Percentiles rank a stretch among this genome's conserved stretches.
Evolutionary conservation across 73 alveolate genomes (phyloP).

Genomic region (Paramecium primaurelia): DNA sequence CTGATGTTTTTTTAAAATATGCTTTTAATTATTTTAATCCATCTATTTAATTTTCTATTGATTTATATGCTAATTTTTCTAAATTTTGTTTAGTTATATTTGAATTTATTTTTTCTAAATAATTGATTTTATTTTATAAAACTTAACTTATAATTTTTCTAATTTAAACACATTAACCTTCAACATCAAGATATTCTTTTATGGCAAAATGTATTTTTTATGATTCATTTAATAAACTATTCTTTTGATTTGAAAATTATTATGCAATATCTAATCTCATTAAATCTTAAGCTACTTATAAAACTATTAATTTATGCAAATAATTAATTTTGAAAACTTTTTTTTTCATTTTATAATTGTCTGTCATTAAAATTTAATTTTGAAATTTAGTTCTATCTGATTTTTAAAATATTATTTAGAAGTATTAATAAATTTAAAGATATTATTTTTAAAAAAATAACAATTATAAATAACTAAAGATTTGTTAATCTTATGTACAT

Average conservation of each 20-base stretch:
- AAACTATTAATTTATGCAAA: neutral
- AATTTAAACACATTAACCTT: neutral
- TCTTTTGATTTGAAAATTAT: neutral
- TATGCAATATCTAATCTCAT: neutral
- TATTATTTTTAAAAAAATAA: neutral
- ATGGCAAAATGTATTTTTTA: neutral
- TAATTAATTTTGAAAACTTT: neutral
- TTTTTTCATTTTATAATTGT: neutral
- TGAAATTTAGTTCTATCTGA: neutral
- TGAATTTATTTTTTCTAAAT: neutral
- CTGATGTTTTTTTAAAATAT: neutral
- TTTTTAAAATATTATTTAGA: neutral
- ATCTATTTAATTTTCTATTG: neutral
- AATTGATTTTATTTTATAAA: neutral
- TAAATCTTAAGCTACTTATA: neutral
- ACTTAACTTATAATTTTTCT: neutral
- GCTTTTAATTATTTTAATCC: neutral
- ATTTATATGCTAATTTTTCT: neutral
- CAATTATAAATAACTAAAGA: neutral
- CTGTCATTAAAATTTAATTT: neutral
- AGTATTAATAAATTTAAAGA: neutral
- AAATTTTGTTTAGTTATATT: neutral
- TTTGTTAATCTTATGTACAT: neutral
- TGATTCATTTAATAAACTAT: neutral
- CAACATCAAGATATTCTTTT: neutral